These are phyloP conservation scores for Domatiomyces globalis DNA, from an alignment of 2,329 filamentous ascomycete genomes.

Conservation along the genomic window DNA sequence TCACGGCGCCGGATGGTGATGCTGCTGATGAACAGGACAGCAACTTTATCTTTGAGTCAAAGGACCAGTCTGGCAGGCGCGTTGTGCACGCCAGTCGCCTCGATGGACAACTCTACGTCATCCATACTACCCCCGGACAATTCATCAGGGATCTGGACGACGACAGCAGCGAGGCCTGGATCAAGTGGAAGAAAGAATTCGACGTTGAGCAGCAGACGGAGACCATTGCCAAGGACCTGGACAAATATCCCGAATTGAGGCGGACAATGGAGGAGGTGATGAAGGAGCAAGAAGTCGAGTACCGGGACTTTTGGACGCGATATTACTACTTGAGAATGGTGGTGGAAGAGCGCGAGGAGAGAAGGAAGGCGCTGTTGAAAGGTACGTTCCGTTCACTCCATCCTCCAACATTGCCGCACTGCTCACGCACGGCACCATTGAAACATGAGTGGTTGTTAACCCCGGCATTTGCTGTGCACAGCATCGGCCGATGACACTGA, in stretches of 20 bases:
- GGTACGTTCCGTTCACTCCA: slow-evolving; percentile 42
- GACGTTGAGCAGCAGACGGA: slow-evolving; percentile 73
- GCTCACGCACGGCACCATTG: no score
- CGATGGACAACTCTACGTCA: slow-evolving; percentile 89
- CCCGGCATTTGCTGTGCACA: slow-evolving; percentile 8
- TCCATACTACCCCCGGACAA: slow-evolving; percentile 70
- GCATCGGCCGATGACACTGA: slow-evolving; percentile 53
- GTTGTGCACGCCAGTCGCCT: slow-evolving; percentile 91
- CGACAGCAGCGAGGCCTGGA: slow-evolving; percentile 50
- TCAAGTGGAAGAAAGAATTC: slow-evolving; percentile 58
- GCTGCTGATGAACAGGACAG: slow-evolving; percentile 29
- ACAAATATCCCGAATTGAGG: slow-evolving; percentile 73
- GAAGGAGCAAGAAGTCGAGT: slow-evolving; percentile 70
- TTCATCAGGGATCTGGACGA: slow-evolving; percentile 64
- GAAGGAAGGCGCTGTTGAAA: slow-evolving; percentile 77
- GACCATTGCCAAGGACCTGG: slow-evolving; percentile 65
- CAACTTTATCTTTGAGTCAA: slow-evolving; percentile 80
- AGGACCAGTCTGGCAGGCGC: slow-evolving; percentile 74
- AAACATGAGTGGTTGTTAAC: neutral
- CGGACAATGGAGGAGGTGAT: slow-evolving; percentile 89
- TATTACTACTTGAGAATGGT: slow-evolving; percentile 93
- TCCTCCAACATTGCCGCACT: neutral
- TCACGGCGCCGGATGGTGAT: slow-evolving; percentile 54
- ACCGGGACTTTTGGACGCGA: slow-evolving; percentile 77
- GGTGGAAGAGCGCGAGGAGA: slow-evolving; percentile 82